phyloP scores from a whole-genome alignment of 2,329 filamentous ascomycete genomes.

The Fusarium foetens region DNA sequence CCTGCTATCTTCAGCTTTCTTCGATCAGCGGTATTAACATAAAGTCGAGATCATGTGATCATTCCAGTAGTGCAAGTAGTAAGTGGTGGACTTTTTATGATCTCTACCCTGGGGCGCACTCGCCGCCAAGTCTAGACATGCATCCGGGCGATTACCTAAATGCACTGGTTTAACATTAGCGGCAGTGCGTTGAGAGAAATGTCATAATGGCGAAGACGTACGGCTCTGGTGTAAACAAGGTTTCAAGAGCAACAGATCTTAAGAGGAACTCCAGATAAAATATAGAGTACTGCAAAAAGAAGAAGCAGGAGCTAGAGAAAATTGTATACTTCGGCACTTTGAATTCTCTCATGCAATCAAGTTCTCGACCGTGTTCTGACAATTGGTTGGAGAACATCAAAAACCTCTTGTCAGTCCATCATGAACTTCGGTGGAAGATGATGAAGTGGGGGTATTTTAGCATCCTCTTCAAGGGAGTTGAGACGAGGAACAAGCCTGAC shows the following conservation, averaged over 20 bases:
- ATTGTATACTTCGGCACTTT: background rate
- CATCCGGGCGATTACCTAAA: background rate
- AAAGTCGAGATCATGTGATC: background rate
- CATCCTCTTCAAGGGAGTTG: background rate
- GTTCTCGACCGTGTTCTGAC: background rate
- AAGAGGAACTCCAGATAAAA: no score
- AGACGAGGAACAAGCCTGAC: background rate
- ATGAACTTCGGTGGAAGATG: background rate
- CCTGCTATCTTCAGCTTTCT: background rate
- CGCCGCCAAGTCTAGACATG: no score
- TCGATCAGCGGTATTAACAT: no score
- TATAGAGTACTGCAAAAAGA: background rate
- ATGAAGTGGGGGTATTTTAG: background rate
- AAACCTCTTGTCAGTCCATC: background rate
- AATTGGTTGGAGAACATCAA: background rate
- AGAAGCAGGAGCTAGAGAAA: background rate
- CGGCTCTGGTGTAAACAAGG: background rate
- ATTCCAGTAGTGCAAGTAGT: background rate
- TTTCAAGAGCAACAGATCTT: background rate
- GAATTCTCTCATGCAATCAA: background rate
- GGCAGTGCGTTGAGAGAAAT: background rate
- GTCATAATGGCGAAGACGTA: background rate
- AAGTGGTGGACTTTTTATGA: background rate
- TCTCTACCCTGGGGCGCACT: background rate
- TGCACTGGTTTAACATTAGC: background rate